Conservation (phyloP, 106 monocot species). For the Narthecium ossifragum region DNA sequence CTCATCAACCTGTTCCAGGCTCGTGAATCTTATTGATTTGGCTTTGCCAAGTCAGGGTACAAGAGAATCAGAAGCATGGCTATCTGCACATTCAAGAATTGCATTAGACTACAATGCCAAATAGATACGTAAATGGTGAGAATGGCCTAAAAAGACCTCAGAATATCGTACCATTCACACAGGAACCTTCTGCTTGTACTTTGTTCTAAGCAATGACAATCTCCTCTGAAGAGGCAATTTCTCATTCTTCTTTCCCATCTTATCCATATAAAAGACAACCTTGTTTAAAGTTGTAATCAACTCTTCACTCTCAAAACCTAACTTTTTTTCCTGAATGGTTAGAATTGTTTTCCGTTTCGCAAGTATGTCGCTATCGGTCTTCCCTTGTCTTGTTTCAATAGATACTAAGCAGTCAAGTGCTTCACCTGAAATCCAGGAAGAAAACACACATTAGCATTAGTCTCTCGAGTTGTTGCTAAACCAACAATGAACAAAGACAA, state of each 20-base stretch:
- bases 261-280: conserved; percentile 39
- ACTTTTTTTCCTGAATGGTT: conserved; percentile 71
- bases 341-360: conserved; percentile 48
- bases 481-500: no score
- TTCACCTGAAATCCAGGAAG: conserved; percentile 56
- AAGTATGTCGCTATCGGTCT: conserved; percentile 42
- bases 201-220: conserved; percentile 29
- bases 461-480: no score
- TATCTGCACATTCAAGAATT: no score
- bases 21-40: no score
- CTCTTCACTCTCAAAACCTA: conserved; percentile 54
- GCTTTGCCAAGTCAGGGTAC: no score
- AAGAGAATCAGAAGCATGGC: no score
- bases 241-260: conserved; percentile 56
- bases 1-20: no score
- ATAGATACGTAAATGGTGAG: no score
- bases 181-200: conserved; percentile 33
- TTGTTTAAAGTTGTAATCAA: conserved; percentile 47
- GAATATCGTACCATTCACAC: conserved; percentile 21
- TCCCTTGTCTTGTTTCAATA: conserved; percentile 54
- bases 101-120: no score
- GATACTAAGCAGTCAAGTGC: conserved; percentile 76
- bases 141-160: no score
- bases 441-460: no score
- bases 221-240: conserved; percentile 61